Evolutionary conservation across 345 rosid species (phyloP).

Genomic region (Corymbia maculata): DNA sequence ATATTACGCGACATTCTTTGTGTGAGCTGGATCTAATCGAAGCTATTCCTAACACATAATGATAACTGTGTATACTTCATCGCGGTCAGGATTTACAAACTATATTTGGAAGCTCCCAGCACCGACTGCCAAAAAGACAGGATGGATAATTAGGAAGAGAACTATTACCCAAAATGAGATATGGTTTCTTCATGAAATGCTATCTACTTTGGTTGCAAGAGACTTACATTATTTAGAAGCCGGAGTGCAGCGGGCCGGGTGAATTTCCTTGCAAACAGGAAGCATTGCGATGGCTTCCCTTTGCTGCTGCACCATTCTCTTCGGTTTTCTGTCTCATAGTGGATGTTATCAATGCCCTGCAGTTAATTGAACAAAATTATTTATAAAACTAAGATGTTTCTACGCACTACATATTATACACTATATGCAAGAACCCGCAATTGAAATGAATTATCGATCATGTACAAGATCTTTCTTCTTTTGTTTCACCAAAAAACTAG

Average conservation of each 20-base stretch:
- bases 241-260: constrained; percentile 88
- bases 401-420: background rate
- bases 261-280: constrained; percentile 95
- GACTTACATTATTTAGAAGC: constrained; percentile 61
- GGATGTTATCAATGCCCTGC: constrained; percentile 76
- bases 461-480: background rate
- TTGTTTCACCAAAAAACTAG: background rate
- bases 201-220: background rate
- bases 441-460: background rate
- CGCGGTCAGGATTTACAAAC: background rate
- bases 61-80: background rate
- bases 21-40: background rate
- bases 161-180: background rate
- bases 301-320: constrained; percentile 95
- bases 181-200: background rate
- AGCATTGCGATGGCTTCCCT: constrained; percentile 75
- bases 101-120: constrained; percentile 13
- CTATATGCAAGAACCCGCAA: background rate
- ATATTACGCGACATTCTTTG: background rate
- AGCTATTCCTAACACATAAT: background rate
- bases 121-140: constrained; percentile 16
- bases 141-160: background rate
- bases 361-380: background rate
- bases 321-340: constrained; percentile 81
- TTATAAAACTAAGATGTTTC: background rate